Base-by-base conservation (phyloP, 1,139 yeast genomes). In the Kazachstania sp. region DNA sequence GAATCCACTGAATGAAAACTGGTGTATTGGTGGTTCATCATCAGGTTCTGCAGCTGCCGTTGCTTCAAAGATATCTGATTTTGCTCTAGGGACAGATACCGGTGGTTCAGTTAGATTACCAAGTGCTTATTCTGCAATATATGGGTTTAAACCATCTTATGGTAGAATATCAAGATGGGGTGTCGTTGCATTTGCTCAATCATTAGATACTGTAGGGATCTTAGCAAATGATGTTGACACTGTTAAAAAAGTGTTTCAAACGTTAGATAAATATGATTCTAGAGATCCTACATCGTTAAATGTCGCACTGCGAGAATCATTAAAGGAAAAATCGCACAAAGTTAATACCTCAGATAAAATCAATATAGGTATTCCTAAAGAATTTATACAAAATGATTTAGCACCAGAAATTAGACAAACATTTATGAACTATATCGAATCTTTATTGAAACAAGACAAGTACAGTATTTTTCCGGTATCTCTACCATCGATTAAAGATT, bases 21-120 rank as follows among this genome's bases (percentile, higher is more conserved):
- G 69, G 50, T 71, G 85, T 0, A 72, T 86, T 1, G 98, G 98
- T 2, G 98, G 98, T 0, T 88, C 97, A 0, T 86, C 96, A 3
- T 97, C 97, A 11, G 98, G 98, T 0, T 78, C 95, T 43, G 97
- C 97, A 0, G 95, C 95, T 1, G 85, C 95, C 0, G 95, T 90
- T 1, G 82, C 90, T 1, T 77, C 82, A 0, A 81, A 70, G 0
- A 60, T 80, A 55, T 84, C 81, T 29, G 86, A 83, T 59, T 81
- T 82, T 50, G 75, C 86, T 1, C 66, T 94, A 39, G 99, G 98
- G 0, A 86, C 97, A 0, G 99, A 92, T 59, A 92, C 99, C 0
- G 99, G 99, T 3, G 99, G 99, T 0, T 87, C 97, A 0, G 87
- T 92, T 1, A 71, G 99, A 50, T 71, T 85, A 20, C 99, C 99